Base-by-base conservation (phyloP, 2,329 filamentous ascomycete species). In the Trematosphaeria pertusa region DNA sequence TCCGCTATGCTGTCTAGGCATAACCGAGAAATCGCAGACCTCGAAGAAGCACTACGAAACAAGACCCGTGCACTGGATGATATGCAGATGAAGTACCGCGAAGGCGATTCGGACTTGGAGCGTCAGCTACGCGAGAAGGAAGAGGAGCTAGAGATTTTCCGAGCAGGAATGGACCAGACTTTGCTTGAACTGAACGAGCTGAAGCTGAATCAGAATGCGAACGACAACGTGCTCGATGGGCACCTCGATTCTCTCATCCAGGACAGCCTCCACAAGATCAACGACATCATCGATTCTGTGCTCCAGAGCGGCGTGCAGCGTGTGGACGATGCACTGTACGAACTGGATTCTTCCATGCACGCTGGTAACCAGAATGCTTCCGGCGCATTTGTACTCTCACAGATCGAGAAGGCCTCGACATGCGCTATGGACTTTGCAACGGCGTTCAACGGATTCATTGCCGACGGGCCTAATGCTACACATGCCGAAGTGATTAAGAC, bases 331-430 rank as follows among this genome's bases (percentile, higher is more conserved):
- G 91, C 94, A 33, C 79, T 99, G 26, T 99, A 99, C 75, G 94
- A 99, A 73, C 81, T 99, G 33, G 94, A 99, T 73, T 97, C 94
- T 15, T 89, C 89, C 15, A 97, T 97, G 91, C 93, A 97, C 71
- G 94, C 93, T 31, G 94, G 94, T 72, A 99, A 99, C 76, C 94
- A 97, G 75, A 99, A 95, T 65, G 94, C 94, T 1, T 96, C 92
- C 31, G 91, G 94, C 11, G 85, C 93, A 1, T 97, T 95, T 68
- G 92, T 99, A 10, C 80, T 99, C 39, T 97, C 93, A 2, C 93
- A 97, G 71, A 92, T 97, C 48, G 94, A 99, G 70, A 99, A 97
- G 78, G 92, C 94, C 0, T 94, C 92, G 6, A 86, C 91, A 8
- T 96, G 87, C 56, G 91, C 94, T 10, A 97, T 95, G 73, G 94